Evolutionary conservation across 495 filamentous ascomycete genomes (phyloP), one percentile per base, ranked within the genome.

Genomic region (Aspergillus homomorphus): DNA sequence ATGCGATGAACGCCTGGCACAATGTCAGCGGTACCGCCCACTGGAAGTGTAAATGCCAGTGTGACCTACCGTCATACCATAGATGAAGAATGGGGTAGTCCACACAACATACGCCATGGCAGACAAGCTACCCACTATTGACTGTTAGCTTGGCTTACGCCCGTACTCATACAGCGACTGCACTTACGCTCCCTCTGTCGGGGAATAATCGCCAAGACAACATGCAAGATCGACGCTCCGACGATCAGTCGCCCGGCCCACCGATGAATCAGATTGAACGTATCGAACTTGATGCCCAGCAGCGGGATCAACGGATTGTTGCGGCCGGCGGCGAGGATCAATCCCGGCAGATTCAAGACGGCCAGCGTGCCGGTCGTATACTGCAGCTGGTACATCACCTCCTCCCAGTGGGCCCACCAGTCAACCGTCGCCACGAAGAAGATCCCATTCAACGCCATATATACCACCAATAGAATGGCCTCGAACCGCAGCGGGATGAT

Each of bases 191-290:
- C 21, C 21, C 64, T 58, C 20, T 62, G 66, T 21, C 67, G 60
- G 10, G 60, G 64, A 1, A 66, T 67, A n/a, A 78, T 42, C 26
- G 77, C 74, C 21, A 61, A 64, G 33, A 62, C 53, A 61, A 73
- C 70, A 57, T 77, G 76, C 30, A 76, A 57, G 16, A 76, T 51
- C 6, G 69, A 66, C 45, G 73, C 74, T 2, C 62, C 63, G 0
- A 72, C 64, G 16, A 78, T 69, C 5, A 74, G 56, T 16, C 76
- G 67, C 18, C 74, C 76, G 16, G 78, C 59, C 76, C 76, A 79
- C 4, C 76, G 76, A 63, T 79, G 76, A 58, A 79, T 62, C 14
- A 78, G 68, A 51, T 79, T 79, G 65, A 77, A 79, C 0, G 73
- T 65, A 50, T 79, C 74, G 21, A 77, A 78, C 3, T 68, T 64